phyloP scores from a whole-genome alignment of 1,284 basidiomycete species.

The Volvariella volvacea region DNA sequence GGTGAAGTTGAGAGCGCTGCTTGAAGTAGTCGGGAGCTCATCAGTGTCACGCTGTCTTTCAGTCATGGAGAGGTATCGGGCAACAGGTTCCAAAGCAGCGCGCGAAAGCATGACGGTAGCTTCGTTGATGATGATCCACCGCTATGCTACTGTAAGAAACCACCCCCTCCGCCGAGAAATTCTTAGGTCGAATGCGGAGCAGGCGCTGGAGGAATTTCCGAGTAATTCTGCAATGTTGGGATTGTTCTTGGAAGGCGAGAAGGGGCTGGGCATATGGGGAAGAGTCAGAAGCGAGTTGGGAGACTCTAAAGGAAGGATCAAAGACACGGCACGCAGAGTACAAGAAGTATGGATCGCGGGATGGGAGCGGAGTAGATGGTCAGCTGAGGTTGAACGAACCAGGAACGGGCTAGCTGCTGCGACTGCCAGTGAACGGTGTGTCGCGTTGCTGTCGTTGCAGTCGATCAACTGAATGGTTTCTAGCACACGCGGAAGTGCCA shows the following conservation, averaged over 20 bases:
- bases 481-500: conserved; percentile 63
- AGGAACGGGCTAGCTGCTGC: conserved; percentile 55
- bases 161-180: conserved; percentile 53
- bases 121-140: conserved; percentile 56
- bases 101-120: conserved; percentile 59
- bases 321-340: conserved; percentile 50
- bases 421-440: conserved; percentile 60
- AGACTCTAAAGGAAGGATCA: conserved; percentile 37
- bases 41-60: conserved; percentile 34
- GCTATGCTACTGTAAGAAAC: conserved; percentile 47
- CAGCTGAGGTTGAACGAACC: conserved; percentile 61
- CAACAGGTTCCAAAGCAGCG: conserved; percentile 19
- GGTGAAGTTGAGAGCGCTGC: conserved; percentile 54
- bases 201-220: conserved; percentile 54
- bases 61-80: conserved; percentile 40
- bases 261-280: conserved; percentile 70
- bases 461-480: conserved; percentile 11
- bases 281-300: conserved; percentile 49
- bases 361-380: conserved; percentile 72
- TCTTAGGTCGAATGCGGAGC: conserved; percentile 52
- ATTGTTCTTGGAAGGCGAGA: conserved; percentile 73
- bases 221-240: conserved; percentile 72
- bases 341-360: conserved; percentile 70
- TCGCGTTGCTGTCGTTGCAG: neutral
- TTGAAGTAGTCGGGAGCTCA: conserved; percentile 52